Evolutionary conservation across 768 basidiomycete genomes (phyloP).

Genomic region (Xanthoconium purpureum): DNA sequence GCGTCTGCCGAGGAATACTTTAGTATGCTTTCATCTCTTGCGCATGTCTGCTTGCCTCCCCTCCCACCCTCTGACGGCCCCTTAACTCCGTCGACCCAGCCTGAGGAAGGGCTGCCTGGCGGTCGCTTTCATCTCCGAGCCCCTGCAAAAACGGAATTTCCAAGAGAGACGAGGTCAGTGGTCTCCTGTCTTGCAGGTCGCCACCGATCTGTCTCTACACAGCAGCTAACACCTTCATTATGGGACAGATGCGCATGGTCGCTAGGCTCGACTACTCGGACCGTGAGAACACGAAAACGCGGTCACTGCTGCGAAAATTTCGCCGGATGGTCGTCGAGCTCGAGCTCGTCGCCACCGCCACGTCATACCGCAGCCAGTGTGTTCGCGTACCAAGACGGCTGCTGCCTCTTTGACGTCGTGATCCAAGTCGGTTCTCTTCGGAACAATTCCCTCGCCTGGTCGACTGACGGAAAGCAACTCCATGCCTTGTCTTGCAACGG

Average conservation of each 20-base stretch:
- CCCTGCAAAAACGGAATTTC: conserved; percentile 13
- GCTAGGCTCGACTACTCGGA: neutral
- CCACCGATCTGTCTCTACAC: conserved; percentile 16
- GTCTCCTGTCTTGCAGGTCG: conserved; percentile 14
- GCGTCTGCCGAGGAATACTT: neutral
- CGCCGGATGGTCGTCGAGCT: neutral
- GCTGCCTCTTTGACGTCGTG: neutral
- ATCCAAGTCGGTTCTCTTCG: neutral
- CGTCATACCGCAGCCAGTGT: neutral
- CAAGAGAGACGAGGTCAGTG: conserved; percentile 12
- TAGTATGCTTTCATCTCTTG: conserved; percentile 6
- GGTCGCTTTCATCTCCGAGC: conserved; percentile 26
- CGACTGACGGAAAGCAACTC: neutral
- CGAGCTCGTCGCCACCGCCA: too few relatives aligned
- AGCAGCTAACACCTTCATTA: conserved; percentile 10
- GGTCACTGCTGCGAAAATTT: neutral
- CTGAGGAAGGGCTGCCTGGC: neutral
- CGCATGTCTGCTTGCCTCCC: conserved; percentile 8
- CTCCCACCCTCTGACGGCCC: conserved; percentile 10
- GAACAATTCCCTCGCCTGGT: neutral
- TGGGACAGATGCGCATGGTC: conserved; percentile 3
- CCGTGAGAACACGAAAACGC: neutral
- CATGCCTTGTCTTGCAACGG: neutral
- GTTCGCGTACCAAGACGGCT: neutral
- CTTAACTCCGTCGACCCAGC: neutral